Conservation (phyloP, 1,139 yeast genomes). For the Geotrichum citri-aurantii region DNA sequence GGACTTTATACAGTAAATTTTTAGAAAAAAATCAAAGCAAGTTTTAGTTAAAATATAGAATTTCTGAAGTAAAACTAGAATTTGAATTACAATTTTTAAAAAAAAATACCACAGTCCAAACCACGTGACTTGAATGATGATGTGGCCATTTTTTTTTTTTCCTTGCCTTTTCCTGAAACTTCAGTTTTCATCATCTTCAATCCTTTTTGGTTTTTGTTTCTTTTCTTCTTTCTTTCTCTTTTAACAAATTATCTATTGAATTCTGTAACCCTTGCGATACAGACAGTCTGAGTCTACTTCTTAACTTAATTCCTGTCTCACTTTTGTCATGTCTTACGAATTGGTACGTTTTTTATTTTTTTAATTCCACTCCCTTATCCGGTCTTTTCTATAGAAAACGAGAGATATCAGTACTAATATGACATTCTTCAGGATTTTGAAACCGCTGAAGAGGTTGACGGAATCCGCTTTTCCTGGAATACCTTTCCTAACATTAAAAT, state of each 20-base stretch:
- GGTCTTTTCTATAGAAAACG: too few species aligned
- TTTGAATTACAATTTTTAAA: too few species aligned
- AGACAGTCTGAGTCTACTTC: not conserved
- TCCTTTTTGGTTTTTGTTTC: not conserved
- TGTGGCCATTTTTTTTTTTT: conserved; percentile 3
- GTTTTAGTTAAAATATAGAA: too few species aligned
- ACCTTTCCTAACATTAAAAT: conserved; percentile 80
- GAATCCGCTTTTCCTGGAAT: conserved; percentile 89
- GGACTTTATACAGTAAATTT: too few species aligned
- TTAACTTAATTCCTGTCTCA: not conserved
- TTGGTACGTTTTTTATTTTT: not conserved
- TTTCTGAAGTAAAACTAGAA: too few species aligned
- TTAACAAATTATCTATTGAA: not conserved
- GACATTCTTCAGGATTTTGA: conserved; percentile 55
- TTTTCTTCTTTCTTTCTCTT: not conserved
- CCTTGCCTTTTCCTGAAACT: not conserved
- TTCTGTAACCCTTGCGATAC: not conserved
- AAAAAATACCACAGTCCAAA: too few species aligned
- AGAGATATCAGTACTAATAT: too few species aligned
- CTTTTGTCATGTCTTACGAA: conserved; percentile 1
- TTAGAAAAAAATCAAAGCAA: too few species aligned
- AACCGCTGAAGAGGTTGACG: conserved; percentile 78
- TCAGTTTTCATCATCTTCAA: not conserved
- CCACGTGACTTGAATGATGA: conserved; percentile 6
- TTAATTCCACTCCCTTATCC: not conserved